Base-by-base conservation (phyloP, 163 green algal species). In the Chlorella variabilis region DNA sequence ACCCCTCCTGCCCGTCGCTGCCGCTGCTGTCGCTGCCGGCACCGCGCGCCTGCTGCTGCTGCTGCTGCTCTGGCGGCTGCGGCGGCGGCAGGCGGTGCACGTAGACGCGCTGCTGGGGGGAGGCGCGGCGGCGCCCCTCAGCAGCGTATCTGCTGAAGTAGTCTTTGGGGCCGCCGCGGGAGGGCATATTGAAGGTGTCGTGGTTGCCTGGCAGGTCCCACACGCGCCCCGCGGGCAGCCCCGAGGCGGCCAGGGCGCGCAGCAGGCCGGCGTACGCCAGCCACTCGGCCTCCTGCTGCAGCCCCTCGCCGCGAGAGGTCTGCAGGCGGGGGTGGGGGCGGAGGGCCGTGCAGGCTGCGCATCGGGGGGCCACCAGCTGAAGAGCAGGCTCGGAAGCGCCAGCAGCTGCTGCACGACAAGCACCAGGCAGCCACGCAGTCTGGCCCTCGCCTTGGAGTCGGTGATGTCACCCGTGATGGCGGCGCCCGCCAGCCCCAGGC, bases 391-490 rank as follows among this genome's bases (percentile, higher is more conserved):
- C n/a, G n/a, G n/a, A n/a, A n/a, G n/a, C n/a, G n/a, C n/a, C n/a
- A n/a, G n/a, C n/a, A n/a, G 11, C 45, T 54, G 31, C 29, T 42
- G 29, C 29, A 13, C 29, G 29, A 6, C 34, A 23, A 6, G 65
- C 65, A 56, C 3, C 3, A 70, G 20, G 23, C 11, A 66, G 58
- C 27, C 6, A 45, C 21, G 33, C n/a, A 2, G 18, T 2, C 20
- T 48, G 49, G 21, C 2, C 33, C 34, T 34, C 17, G 80, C 89
- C 84, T 95, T 97, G 17, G 77, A 84, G 82, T 96, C 91, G 3
- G 89, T 91, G 1, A 96, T 70, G 81, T 96, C 93, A 0, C 93
- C 93, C 1, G 89, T 96, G 18, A 95, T 49, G 20, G 95, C 48
- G 13, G 91, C 51, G 0, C 84, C 86, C 0, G 65, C 49, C 20